Evolutionary conservation across 108 stramenopile species (phyloP).

Genomic region (Pinguiococcus pyrenoidosus): DNA sequence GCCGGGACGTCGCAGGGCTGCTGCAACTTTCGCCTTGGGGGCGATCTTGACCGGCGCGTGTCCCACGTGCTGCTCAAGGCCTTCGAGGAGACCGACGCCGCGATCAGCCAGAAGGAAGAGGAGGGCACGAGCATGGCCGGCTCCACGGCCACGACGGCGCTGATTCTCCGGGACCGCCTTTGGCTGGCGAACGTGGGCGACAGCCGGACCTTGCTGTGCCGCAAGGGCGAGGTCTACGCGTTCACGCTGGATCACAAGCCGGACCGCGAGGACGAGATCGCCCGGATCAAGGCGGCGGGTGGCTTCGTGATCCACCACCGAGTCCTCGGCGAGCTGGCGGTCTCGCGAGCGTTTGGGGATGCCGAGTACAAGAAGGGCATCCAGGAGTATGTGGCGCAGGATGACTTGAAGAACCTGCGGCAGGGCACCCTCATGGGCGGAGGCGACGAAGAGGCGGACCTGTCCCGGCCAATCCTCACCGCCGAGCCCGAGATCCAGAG

Average conservation of each 20-base stretch:
- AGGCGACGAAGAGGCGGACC: not conserved
- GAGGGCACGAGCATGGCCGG: conserved; percentile 48
- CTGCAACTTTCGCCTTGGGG: too few relatives aligned
- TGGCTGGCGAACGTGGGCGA: conserved; percentile 94
- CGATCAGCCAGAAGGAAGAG: conserved; percentile 66
- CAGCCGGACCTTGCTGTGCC: conserved; percentile 74
- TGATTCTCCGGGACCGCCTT: conserved; percentile 70
- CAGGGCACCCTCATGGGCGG: not conserved
- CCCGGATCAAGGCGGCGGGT: conserved; percentile 77
- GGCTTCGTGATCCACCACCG: conserved; percentile 85
- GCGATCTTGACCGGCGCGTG: too few relatives aligned
- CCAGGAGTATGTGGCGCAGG: conserved; percentile 72
- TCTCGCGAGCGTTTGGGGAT: conserved; percentile 92
- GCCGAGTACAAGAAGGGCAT: conserved; percentile 93
- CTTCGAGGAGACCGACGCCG: conserved; percentile 76
- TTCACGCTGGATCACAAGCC: conserved; percentile 92
- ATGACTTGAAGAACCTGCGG: conserved; percentile 6
- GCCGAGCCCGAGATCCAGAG: conserved; percentile 22
- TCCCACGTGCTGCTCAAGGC: conserved; percentile 56
- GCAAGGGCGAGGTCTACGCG: conserved; percentile 65
- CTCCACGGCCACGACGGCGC: conserved; percentile 76
- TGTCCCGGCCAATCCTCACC: conserved; percentile 3
- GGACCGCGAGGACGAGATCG: conserved; percentile 74
- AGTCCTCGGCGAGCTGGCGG: conserved; percentile 96
- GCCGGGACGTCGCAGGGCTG: too few relatives aligned